Evolutionary conservation across 2,329 filamentous ascomycete species (phyloP), one percentile per base, ranked within the genome.

Genomic region (Penicillium sp.): DNA sequence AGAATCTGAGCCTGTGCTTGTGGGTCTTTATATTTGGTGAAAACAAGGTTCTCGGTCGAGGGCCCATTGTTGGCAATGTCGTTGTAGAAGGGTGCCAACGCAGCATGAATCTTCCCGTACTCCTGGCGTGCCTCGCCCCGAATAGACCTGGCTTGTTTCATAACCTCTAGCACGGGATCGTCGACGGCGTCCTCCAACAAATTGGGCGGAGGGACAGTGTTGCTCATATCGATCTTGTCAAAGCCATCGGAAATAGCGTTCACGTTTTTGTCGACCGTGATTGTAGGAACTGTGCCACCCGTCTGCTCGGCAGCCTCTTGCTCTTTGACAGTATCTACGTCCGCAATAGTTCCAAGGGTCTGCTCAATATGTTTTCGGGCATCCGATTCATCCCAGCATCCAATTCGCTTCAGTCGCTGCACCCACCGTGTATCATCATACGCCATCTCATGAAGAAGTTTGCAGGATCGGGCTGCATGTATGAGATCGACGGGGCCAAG

Each of bases 341-440:
- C 54, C 6, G 59, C 58, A 27, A 64, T 59, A 18, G 64, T 65
- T 8, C 62, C 60, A 42, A 62, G 77, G 6, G 79, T 77, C 20
- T 91, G 84, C 52, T 96, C 91, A 42, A 89, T 87, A 43, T 87
- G 75, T 57, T 80, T 82, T 50, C 90, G 79, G 4, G 93, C 93
- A 65, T 95, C 91, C 3, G 74, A 69, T 65, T 98, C 93, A 62
- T 95, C 85, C 93, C 93, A 98, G 56, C 87, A 86, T 1, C 85
- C 87, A 83, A 98, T 95, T 48, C 79, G 83, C 65, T 86, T 86
- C 44, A 98, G 71, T 53, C 87, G 80, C 54, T 87, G 82, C 31
- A 97, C 86, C 93, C 93, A 98, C 73, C 91, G 80, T 40, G 89
- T 88, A 68, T 98, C 93, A 67, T 98, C 93, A 70, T 97, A 98